phyloP scores from a whole-genome alignment of 176 grass and related monocot genomes.

The Coix lacrymajobi region DNA sequence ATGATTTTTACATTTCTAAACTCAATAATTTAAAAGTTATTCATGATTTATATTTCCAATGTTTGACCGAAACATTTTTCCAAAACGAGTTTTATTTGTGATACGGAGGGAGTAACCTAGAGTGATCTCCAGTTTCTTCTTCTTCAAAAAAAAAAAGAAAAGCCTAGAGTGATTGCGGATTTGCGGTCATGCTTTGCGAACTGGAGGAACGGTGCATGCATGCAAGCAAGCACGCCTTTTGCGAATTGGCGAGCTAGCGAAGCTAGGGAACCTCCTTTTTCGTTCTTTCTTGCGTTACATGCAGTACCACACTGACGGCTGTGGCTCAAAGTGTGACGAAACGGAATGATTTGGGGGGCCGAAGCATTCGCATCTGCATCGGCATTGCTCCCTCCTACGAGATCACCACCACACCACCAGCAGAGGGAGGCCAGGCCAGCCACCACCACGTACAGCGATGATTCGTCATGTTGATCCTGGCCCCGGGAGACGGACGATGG shows the following conservation, averaged over 20 bases:
- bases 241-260: background rate
- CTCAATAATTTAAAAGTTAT: no score
- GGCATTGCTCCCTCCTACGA: background rate
- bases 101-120: no score
- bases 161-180: no score
- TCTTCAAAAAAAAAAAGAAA: no score
- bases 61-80: no score
- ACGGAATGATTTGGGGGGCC: conserved; percentile 2
- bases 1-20: no score
- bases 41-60: no score
- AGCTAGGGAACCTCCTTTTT: background rate
- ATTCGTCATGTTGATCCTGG: conserved; percentile 33
- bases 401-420: background rate
- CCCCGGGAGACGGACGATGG: background rate
- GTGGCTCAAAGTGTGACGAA: background rate
- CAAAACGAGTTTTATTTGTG: no score
- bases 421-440: background rate
- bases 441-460: background rate
- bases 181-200: background rate
- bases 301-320: background rate
- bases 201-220: background rate
- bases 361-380: background rate
- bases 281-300: no score
- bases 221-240: background rate
- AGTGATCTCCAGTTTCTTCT: no score